These are phyloP conservation scores for Tephrocybe sp. DNA, from an alignment of 768 basidiomycete species.

Conservation along the genomic window DNA sequence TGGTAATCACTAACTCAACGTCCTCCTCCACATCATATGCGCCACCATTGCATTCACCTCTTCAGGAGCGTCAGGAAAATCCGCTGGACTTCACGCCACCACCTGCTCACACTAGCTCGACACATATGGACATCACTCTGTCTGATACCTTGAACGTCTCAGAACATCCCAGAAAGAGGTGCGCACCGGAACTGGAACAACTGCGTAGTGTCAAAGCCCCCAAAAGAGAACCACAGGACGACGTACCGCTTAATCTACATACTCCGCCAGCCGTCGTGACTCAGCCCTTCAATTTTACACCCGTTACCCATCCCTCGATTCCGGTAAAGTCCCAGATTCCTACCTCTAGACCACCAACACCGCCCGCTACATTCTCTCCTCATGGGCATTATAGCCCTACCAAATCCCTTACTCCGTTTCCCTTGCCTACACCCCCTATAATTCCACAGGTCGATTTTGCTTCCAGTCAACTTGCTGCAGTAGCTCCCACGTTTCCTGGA, in stretches of 20 bases:
- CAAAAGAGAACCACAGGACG: conserved; percentile 48
- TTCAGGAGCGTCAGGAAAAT: conserved; percentile 14
- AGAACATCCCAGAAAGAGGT: conserved; percentile 42
- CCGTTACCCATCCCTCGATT: conserved; percentile 10
- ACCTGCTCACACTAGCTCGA: conserved; percentile 8
- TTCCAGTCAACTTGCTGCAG: conserved; percentile 13
- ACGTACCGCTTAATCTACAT: conserved; percentile 28
- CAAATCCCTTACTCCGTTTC: conserved; percentile 19
- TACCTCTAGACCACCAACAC: conserved; percentile 34
- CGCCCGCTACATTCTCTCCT: conserved; percentile 28
- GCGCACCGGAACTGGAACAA: conserved; percentile 40
- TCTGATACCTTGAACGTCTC: conserved; percentile 21
- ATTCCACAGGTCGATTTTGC: conserved; percentile 20
- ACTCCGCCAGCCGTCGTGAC: conserved; percentile 13
- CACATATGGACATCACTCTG: conserved; percentile 22
- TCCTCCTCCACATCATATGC: conserved; percentile 12
- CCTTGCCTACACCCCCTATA: conserved; percentile 20
- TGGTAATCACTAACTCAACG: conserved; percentile 26
- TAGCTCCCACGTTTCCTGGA: conserved; percentile 25
- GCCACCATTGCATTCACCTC: conserved; percentile 12
- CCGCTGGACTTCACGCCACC: conserved; percentile 16
- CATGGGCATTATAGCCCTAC: conserved; percentile 25
- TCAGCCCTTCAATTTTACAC: conserved; percentile 15
- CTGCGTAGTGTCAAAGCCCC: conserved; percentile 42
- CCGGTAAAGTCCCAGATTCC: conserved; percentile 23